These are phyloP conservation scores for Peronospora farinosa DNA, from an alignment of 352 stramenopile species.

Conservation along the genomic window DNA sequence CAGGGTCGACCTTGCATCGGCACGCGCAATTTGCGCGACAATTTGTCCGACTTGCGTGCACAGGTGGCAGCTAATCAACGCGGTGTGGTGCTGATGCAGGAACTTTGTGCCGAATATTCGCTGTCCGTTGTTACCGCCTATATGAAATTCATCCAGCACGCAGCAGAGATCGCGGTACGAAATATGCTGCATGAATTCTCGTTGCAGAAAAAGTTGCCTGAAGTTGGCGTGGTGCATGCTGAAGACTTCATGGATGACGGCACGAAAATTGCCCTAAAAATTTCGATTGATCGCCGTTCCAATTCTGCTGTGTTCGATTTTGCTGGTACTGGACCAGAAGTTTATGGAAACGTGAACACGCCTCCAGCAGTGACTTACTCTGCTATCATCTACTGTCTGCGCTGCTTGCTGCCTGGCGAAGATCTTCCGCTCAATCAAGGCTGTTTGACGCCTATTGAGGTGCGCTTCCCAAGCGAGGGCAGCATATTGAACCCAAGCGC, in stretches of 20 bases:
- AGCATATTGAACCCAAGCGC: slow-evolving; percentile 94
- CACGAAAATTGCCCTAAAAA: slow-evolving; percentile 92
- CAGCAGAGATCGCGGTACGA: slow-evolving; percentile 91
- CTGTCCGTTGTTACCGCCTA: slow-evolving; percentile 94
- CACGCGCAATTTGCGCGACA: slow-evolving; percentile 95
- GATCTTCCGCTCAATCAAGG: slow-evolving; percentile 97
- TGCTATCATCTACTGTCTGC: slow-evolving; percentile 98
- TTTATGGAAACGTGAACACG: slow-evolving; percentile 97
- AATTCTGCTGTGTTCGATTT: slow-evolving; percentile 97
- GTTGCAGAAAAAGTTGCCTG: slow-evolving; percentile 55
- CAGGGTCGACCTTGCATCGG: slow-evolving; percentile 82
- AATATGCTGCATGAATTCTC: slow-evolving; percentile 94
- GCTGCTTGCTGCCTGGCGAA: slow-evolving; percentile 89
- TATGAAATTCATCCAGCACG: slow-evolving; percentile 98
- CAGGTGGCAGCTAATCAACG: slow-evolving; percentile 98
- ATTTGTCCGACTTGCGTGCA: slow-evolving; percentile 95
- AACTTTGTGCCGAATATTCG: slow-evolving; percentile 94
- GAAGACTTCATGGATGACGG: slow-evolving; percentile 99
- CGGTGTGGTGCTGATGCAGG: slow-evolving; percentile 92
- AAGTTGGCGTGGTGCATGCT: slow-evolving; percentile 85
- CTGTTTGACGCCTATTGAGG: slow-evolving; percentile 94
- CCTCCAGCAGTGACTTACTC: slow-evolving; percentile 97
- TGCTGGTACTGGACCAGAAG: slow-evolving; percentile 93
- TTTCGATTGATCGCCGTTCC: slow-evolving; percentile 91
- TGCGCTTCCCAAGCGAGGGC: slow-evolving; percentile 89